phyloP scores from a whole-genome alignment of 768 basidiomycete species.

The Naganishia randhawae region DNA sequence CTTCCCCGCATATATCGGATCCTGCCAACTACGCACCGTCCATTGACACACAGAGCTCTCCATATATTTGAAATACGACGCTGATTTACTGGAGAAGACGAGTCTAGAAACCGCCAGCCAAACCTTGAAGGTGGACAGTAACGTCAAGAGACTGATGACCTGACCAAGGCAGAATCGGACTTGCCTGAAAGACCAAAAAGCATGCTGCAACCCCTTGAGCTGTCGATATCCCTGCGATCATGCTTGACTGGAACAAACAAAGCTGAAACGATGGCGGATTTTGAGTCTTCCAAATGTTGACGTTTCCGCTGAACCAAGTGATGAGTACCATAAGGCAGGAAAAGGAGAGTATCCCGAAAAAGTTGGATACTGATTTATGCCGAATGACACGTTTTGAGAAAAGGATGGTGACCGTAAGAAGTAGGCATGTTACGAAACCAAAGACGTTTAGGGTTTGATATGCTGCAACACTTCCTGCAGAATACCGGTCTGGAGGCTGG shows the following conservation, averaged over 20 bases:
- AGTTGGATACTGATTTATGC: slow-evolving; percentile 19
- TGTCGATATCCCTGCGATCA: slow-evolving; percentile 1
- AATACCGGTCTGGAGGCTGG: slow-evolving; percentile 9
- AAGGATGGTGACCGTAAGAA: background rate
- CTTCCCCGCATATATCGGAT: background rate
- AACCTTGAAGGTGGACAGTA: background rate
- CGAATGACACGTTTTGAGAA: slow-evolving; percentile 1
- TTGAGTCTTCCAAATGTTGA: slow-evolving; percentile 5
- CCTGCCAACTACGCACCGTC: background rate
- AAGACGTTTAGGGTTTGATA: background rate
- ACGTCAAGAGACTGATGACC: background rate
- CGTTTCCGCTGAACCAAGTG: slow-evolving; percentile 18
- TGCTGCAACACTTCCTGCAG: background rate
- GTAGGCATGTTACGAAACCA: slow-evolving; percentile 9
- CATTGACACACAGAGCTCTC: slow-evolving; percentile 3
- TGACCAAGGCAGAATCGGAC: background rate
- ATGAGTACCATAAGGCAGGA: background rate
- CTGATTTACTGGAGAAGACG: slow-evolving; percentile 12
- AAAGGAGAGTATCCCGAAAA: slow-evolving; percentile 1
- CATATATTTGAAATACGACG: slow-evolving; percentile 9
- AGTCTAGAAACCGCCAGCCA: slow-evolving; percentile 3
- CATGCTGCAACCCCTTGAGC: background rate
- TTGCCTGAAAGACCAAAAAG: slow-evolving; percentile 13
- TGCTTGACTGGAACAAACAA: slow-evolving; percentile 5
- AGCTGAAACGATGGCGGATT: slow-evolving; percentile 13